Conservation (phyloP, 1,284 basidiomycete species). For the Melanopsichium pennsylvanicum region DNA sequence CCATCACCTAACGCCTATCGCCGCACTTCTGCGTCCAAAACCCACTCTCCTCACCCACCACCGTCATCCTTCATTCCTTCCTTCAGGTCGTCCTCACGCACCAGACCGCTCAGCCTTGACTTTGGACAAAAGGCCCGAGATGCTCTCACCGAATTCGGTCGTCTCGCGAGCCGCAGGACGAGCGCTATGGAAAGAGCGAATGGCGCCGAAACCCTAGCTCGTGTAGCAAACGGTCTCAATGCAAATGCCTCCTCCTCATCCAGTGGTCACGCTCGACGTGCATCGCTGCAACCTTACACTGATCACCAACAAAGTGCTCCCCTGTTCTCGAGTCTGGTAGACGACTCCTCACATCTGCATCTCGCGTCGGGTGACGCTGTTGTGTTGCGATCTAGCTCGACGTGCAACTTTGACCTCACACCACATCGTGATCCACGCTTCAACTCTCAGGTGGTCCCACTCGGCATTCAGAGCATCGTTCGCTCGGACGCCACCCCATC, state of each 20-base stretch:
- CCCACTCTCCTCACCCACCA: slow-evolving; percentile 12
- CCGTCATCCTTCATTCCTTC: slow-evolving; percentile 15
- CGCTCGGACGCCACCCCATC: slow-evolving; percentile 2
- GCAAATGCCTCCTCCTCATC: slow-evolving; percentile 2
- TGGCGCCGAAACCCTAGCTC: slow-evolving; percentile 28
- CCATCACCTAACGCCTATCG: slow-evolving; percentile 2
- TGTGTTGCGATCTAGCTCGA: slow-evolving; percentile 4
- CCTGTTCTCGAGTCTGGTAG: not conserved
- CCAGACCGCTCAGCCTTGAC: slow-evolving; percentile 28
- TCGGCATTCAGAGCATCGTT: slow-evolving; percentile 17
- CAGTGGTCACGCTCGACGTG: not conserved
- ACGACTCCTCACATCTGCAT: not conserved
- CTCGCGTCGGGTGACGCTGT: slow-evolving; percentile 11
- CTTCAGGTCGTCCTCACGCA: not conserved
- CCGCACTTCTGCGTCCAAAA: slow-evolving; percentile 10
- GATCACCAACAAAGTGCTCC: not conserved
- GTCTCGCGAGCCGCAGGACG: slow-evolving; percentile 17
- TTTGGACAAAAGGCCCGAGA: slow-evolving; percentile 30
- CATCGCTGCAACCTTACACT: slow-evolving; percentile 7
- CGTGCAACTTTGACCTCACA: slow-evolving; percentile 11
- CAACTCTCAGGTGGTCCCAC: slow-evolving; percentile 9
- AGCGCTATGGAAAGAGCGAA: slow-evolving; percentile 24
- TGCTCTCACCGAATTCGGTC: slow-evolving; percentile 33
- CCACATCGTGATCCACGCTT: slow-evolving; percentile 19
- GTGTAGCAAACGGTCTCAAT: slow-evolving; percentile 32